phyloP scores from a whole-genome alignment of 768 basidiomycete species.

The Floccularia luteovirens region DNA sequence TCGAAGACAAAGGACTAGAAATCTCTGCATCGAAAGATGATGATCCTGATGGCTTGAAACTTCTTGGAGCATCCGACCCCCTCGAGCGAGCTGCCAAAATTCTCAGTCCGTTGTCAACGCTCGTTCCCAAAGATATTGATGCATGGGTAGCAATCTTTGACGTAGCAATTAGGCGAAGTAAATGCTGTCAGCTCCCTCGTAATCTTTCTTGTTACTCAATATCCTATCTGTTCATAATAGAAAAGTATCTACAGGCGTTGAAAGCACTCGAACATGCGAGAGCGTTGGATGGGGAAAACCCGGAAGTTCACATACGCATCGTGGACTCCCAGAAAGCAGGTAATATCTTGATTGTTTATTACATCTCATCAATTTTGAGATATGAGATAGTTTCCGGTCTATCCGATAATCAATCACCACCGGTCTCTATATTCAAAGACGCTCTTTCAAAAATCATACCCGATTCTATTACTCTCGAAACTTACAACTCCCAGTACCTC shows the following conservation, averaged over 20 bases:
- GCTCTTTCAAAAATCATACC: conserved; percentile 47
- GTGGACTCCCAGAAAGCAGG: conserved; percentile 54
- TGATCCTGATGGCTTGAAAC: conserved; percentile 75
- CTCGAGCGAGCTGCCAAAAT: conserved; percentile 73
- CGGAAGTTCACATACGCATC: conserved; percentile 66
- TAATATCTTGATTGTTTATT: no score
- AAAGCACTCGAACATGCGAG: conserved; percentile 56
- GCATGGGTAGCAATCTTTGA: conserved; percentile 76
- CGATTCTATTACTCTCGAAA: conserved; percentile 46
- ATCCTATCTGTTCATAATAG: conserved; percentile 34
- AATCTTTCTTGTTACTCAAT: neutral
- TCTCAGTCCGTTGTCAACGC: conserved; percentile 51
- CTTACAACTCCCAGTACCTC: conserved; percentile 70
- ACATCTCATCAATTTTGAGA: no score
- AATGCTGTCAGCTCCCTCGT: conserved; percentile 15
- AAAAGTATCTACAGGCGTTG: conserved; percentile 74
- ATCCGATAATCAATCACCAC: conserved; percentile 32
- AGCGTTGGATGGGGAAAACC: conserved; percentile 42
- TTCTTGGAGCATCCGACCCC: conserved; percentile 53
- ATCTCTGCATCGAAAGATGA: conserved; percentile 55
- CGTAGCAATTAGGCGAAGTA: conserved; percentile 76
- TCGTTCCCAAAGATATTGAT: conserved; percentile 48
- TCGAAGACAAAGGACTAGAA: conserved; percentile 72
- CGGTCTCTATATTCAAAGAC: conserved; percentile 39
- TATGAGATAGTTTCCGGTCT: conserved; percentile 42